Evolutionary conservation across 2,329 filamentous ascomycete species (phyloP), one percentile per base, ranked within the genome.

Genomic region (Fusarium sp.): DNA sequence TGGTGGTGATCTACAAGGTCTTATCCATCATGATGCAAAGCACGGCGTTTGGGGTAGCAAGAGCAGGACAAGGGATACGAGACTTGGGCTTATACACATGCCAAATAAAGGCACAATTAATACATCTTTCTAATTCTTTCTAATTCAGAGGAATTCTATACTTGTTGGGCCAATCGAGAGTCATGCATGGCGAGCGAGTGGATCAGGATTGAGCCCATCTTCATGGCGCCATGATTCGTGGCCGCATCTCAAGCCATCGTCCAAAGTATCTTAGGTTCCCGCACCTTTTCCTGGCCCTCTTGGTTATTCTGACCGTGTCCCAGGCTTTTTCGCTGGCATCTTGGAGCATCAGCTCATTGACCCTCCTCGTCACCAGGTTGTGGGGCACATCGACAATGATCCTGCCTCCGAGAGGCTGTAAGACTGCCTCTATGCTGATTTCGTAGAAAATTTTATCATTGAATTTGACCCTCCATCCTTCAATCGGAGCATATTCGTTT

Each of bases 1-100:
- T 73, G 71, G 67, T 73, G 71, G 71, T 73, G 71, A 57, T 54
- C 18, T 6, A n/a, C 23, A 27, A 35, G 48, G 27, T 50, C 16
- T 30, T 3, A 50, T 50, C 25, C 45, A 50, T 30, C 25, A 52
- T 52, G 9, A 32, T 54, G 27, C 9, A 32, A n/a, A 30, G 30
- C 27, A 66, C 30, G 43, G 65, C 65, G 35, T 62, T 66, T 41
- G 43, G 41, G 52, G 32, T 9, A 25, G 30, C 6, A 35, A 35
- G 50, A 50, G 54, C 30, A 66, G 68, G 39, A 30, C 34, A 59
- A 64, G 41, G 52, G 56, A 43, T 54, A 57, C 65, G 63, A 4
- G 68, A 73, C 64, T 69, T 20, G 48, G 18, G 10, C 48, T 54
- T 30, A 30, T 61, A 57, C 23, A 37, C 20, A 61, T 61, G 63